phyloP scores from a whole-genome alignment of 495 filamentous ascomycete species.

The Trichoderma gamsii region DNA sequence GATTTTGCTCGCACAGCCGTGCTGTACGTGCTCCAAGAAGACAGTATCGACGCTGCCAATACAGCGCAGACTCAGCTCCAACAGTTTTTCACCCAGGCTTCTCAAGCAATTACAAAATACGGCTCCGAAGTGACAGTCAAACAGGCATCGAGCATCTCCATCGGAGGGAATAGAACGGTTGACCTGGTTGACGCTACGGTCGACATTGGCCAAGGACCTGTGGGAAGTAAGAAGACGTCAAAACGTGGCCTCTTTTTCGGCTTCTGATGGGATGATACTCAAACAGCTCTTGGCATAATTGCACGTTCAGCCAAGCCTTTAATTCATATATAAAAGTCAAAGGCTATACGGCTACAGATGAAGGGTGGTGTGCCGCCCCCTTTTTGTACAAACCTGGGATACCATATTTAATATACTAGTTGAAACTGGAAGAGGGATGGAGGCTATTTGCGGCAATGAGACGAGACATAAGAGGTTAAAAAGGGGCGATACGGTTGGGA shows the following conservation, averaged over 20 bases:
- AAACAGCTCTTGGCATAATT: no score
- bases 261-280: background rate
- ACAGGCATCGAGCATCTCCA: constrained; percentile 36
- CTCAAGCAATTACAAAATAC: constrained; percentile 23
- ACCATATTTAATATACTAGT: background rate
- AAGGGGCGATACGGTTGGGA: background rate
- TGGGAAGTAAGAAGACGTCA: constrained; percentile 19
- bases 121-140: constrained; percentile 23
- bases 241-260: constrained; percentile 4
- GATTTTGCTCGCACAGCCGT: constrained; percentile 64
- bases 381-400: constrained; percentile 1
- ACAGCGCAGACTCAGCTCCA: constrained; percentile 53
- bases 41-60: constrained; percentile 45
- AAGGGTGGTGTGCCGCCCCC: background rate
- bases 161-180: constrained; percentile 36
- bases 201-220: constrained; percentile 30
- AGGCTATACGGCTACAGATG: background rate
- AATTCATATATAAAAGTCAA: background rate
- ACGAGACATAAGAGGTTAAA: background rate
- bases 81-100: constrained; percentile 40
- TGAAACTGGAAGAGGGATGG: background rate
- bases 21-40: constrained; percentile 56
- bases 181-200: constrained; percentile 40
- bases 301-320: background rate
- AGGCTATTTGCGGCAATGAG: constrained; percentile 1